These are phyloP conservation scores for Mariannaea sp. DNA, from an alignment of 2,329 filamentous ascomycete genomes.

Conservation along the genomic window DNA sequence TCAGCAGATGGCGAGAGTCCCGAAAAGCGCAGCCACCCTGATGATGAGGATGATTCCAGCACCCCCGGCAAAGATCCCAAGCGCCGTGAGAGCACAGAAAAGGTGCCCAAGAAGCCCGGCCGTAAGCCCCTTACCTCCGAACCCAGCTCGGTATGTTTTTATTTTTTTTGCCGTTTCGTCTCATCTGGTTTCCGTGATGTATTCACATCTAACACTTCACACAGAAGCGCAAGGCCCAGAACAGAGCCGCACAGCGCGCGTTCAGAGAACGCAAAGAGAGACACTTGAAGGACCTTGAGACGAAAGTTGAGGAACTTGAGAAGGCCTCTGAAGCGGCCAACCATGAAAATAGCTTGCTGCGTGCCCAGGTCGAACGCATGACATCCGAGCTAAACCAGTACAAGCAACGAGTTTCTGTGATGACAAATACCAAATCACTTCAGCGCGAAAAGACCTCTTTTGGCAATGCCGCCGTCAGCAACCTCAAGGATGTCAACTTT, in stretches of 20 bases:
- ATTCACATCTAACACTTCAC: slow-evolving; percentile 15
- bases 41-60: slow-evolving; percentile 70
- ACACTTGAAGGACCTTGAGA: slow-evolving; percentile 84
- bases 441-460: slow-evolving; percentile 49
- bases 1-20: slow-evolving; percentile 59
- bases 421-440: slow-evolving; percentile 44
- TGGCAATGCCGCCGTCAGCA: slow-evolving; percentile 57
- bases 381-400: slow-evolving; percentile 87
- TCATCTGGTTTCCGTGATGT: not conserved
- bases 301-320: slow-evolving; percentile 74
- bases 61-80: slow-evolving; percentile 58
- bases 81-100: slow-evolving; percentile 81
- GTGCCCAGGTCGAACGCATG: slow-evolving; percentile 86
- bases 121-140: slow-evolving; percentile 95
- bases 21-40: slow-evolving; percentile 75
- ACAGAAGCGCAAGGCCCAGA: slow-evolving; percentile 94
- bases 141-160: slow-evolving; percentile 82
- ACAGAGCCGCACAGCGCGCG: slow-evolving; percentile 87
- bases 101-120: slow-evolving; percentile 91
- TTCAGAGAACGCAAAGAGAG: slow-evolving; percentile 96
- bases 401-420: slow-evolving; percentile 78
- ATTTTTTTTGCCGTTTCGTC: not conserved
- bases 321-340: slow-evolving; percentile 82
- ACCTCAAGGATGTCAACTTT: slow-evolving; percentile 77
- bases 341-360: slow-evolving; percentile 82